Conservation (phyloP, 768 basidiomycete species). For the Mycena latifolia region DNA sequence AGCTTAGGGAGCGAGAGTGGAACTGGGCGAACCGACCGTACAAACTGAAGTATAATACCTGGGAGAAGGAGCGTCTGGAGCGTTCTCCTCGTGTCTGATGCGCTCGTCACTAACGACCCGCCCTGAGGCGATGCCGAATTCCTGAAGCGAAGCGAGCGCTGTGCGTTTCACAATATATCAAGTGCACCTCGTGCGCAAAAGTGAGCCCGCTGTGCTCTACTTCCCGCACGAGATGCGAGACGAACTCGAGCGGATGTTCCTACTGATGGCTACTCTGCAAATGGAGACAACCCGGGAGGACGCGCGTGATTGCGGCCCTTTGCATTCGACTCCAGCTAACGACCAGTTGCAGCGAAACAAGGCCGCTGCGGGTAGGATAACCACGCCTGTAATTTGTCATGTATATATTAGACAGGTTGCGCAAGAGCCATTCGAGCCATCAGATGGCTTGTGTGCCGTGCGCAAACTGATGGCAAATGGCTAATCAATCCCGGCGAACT, state of each 20-base stretch:
- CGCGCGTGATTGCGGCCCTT: conserved; percentile 11
- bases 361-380: no score
- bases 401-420: no score
- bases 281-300: conserved; percentile 18
- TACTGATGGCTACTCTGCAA: conserved; percentile 22
- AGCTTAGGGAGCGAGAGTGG: no score
- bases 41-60: background rate
- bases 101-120: background rate
- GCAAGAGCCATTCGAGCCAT: no score
- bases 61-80: background rate
- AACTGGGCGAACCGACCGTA: background rate
- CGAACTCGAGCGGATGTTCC: conserved; percentile 23
- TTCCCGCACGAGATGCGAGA: conserved; percentile 19
- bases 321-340: no score
- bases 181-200: background rate
- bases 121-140: conserved; percentile 12
- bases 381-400: no score
- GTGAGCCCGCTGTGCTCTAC: conserved; percentile 9
- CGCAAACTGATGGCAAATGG: no score
- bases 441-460: no score
- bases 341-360: no score
- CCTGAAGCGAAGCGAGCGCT: background rate
- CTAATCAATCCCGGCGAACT: no score
- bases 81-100: background rate
- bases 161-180: conserved; percentile 18